Evolutionary conservation across 805 yeast genomes (phyloP).

Genomic region (Cephaloascus albidus): DNA sequence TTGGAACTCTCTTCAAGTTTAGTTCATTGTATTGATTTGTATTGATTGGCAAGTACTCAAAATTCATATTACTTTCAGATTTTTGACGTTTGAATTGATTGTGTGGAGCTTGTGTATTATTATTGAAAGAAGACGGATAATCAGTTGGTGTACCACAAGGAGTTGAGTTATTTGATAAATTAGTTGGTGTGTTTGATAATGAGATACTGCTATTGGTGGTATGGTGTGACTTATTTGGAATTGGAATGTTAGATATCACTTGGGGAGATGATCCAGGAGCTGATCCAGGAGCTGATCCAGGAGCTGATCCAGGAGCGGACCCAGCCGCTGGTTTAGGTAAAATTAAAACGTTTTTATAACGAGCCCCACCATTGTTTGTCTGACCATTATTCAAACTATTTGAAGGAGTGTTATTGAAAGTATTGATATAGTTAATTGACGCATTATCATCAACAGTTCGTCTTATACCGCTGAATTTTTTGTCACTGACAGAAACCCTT

Average conservation of each 20-base stretch:
- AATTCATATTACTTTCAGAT: not conserved
- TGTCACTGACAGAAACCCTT: constrained; percentile 3
- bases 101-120: not conserved
- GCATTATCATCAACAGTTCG: not conserved
- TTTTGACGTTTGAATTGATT: not conserved
- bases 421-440: not conserved
- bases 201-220: not conserved
- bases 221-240: not conserved
- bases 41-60: not conserved
- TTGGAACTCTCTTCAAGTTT: not conserved
- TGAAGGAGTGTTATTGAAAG: not conserved
- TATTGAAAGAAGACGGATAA: not conserved
- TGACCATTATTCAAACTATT: not conserved
- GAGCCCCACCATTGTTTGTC: not conserved
- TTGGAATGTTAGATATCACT: not conserved
- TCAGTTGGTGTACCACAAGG: not conserved
- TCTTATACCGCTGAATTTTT: not conserved
- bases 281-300: not conserved
- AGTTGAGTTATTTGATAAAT: not conserved
- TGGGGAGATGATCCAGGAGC: not conserved
- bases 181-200: not conserved
- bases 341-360: constrained; percentile 16
- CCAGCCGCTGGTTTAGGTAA: constrained; percentile 13
- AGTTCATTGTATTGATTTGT: not conserved
- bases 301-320: not conserved